Conservation (phyloP, 2,329 filamentous ascomycete genomes). For the Colletotrichum viniferum region DNA sequence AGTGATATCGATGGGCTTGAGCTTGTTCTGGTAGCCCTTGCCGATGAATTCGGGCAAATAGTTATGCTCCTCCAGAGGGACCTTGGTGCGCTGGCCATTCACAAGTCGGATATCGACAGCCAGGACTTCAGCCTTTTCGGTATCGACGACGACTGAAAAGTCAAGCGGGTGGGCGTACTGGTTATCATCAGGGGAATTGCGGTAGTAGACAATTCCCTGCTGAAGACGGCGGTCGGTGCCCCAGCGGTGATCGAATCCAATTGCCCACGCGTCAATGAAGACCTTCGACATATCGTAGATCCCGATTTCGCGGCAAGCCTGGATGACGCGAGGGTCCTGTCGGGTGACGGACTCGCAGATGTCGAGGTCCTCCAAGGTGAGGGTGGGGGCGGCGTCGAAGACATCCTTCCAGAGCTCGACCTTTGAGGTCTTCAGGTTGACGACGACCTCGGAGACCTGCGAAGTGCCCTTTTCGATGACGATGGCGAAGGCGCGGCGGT, state of each 20-base stretch:
- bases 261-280: constrained; percentile 85
- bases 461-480: constrained; percentile 44
- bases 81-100: constrained; percentile 31
- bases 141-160: constrained; percentile 50
- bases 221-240: constrained; percentile 74
- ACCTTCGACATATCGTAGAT: constrained; percentile 85
- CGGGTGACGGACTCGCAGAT: constrained; percentile 72
- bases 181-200: constrained; percentile 69
- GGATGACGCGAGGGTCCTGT: constrained; percentile 74
- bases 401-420: constrained; percentile 52
- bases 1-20: constrained; percentile 74
- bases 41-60: constrained; percentile 50
- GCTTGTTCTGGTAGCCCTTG: constrained; percentile 54
- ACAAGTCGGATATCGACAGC: constrained; percentile 42
- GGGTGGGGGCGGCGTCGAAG: constrained; percentile 48
- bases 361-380: constrained; percentile 83
- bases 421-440: constrained; percentile 45
- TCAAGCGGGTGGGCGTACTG: constrained; percentile 41
- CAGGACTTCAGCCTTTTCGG: constrained; percentile 47
- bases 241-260: constrained; percentile 81
- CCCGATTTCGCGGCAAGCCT: constrained; percentile 76
- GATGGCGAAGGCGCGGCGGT: constrained; percentile 55
- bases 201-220: constrained; percentile 83
- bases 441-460: constrained; percentile 50
- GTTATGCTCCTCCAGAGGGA: constrained; percentile 47